These are phyloP conservation scores for Gnomoniopsis smithogilvyi DNA, from an alignment of 2,329 filamentous ascomycete genomes.

Conservation along the genomic window DNA sequence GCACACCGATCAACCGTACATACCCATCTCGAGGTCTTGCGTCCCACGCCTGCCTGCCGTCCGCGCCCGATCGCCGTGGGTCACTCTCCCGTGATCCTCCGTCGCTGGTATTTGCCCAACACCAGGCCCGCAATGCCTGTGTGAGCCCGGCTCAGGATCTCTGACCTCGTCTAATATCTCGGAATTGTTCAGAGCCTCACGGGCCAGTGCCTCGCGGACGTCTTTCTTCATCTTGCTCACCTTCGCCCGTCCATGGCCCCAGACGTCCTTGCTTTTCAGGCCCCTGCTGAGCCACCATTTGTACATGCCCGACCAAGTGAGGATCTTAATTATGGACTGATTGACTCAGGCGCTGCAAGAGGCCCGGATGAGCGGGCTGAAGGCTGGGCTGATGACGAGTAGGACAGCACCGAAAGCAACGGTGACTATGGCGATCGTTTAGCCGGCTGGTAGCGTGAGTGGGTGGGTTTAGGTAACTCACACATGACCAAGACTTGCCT, in stretches of 20 bases:
- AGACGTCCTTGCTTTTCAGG: conserved; percentile 1
- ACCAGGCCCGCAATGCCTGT: no score
- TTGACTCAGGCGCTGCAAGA: neutral
- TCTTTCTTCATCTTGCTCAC: conserved; percentile 9
- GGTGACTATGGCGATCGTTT: conserved; percentile 2
- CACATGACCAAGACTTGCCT: conserved; percentile 15
- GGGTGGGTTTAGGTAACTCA: neutral
- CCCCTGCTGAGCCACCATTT: conserved; percentile 4
- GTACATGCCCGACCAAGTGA: conserved; percentile 6
- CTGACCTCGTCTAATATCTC: conserved; percentile 10
- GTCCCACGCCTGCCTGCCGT: no score
- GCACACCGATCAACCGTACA: no score
- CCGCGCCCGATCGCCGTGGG: no score
- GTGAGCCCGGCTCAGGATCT: no score
- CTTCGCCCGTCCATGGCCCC: neutral
- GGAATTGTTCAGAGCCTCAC: neutral
- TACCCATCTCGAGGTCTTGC: no score
- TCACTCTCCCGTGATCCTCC: no score
- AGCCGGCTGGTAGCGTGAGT: neutral
- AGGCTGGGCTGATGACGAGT: conserved; percentile 8
- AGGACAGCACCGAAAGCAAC: conserved; percentile 12
- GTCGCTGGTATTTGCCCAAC: no score
- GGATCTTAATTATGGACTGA: neutral
- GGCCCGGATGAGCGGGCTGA: conserved; percentile 12
- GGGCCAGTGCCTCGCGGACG: conserved; percentile 2